A percentile compares a stretch with the other conserved stretches of the same genome.
phyloP scores from a whole-genome alignment of 306 rosid genomes.

The Mimosa bimucronata region DNA sequence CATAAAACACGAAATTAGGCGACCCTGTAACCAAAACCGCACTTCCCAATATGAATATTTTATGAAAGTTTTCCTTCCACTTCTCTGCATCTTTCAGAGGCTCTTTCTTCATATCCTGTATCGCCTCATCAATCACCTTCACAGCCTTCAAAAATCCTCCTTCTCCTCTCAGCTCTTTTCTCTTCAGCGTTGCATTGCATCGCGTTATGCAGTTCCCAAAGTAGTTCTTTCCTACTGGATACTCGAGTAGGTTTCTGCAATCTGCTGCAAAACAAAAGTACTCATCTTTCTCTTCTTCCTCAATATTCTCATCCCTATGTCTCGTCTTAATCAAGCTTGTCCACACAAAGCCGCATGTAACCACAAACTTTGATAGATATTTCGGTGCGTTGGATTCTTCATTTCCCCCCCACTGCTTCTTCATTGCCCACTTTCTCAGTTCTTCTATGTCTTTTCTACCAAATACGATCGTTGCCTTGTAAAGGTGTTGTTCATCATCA shows the following conservation, averaged over 20 bases:
- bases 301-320: not conserved
- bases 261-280: conserved; percentile 35
- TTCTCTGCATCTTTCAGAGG: conserved; percentile 6
- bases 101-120: conserved; percentile 11
- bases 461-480: conserved; percentile 39
- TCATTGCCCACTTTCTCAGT: conserved; percentile 20
- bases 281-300: conserved; percentile 18
- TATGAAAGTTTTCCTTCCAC: not conserved
- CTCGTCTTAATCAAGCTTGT: conserved; percentile 33
- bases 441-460: conserved; percentile 27
- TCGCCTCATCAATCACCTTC: conserved; percentile 32
- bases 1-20: conserved; percentile 43
- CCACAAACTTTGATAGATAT: conserved; percentile 40
- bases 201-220: conserved; percentile 47
- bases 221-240: conserved; percentile 33
- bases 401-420: not conserved
- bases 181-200: conserved; percentile 36
- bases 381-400: not conserved
- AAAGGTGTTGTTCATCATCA: not conserved
- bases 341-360: conserved; percentile 44
- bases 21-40: conserved; percentile 28
- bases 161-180: conserved; percentile 38
- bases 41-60: conserved; percentile 13
- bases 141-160: conserved; percentile 39
- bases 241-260: conserved; percentile 42